These are phyloP conservation scores for Eucalyptus rudis DNA, from an alignment of 345 rosid genomes.

Conservation along the genomic window DNA sequence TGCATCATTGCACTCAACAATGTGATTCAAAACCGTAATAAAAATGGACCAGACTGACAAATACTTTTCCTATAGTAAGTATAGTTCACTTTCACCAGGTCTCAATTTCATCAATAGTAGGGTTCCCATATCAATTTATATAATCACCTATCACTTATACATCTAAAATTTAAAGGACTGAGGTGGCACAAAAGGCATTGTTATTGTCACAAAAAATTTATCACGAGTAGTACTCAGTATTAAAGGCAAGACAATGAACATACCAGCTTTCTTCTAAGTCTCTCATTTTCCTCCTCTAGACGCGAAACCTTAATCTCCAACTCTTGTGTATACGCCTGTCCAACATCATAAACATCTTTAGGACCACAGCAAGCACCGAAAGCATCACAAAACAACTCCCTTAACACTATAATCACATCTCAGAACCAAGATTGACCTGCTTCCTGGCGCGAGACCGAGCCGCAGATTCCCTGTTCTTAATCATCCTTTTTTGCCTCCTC, in stretches of 20 bases:
- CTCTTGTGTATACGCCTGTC: constrained; percentile 56
- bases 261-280: constrained; percentile 38
- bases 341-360: neutral
- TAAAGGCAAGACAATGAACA: neutral
- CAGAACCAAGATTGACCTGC: constrained; percentile 15
- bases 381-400: neutral
- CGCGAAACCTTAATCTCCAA: constrained; percentile 43
- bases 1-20: neutral
- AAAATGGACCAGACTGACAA: neutral
- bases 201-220: neutral
- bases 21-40: neutral
- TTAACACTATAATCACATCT: neutral
- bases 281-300: constrained; percentile 51
- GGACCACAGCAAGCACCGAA: neutral
- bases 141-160: neutral
- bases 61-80: neutral
- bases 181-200: neutral
- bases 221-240: neutral
- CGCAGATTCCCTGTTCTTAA: constrained; percentile 61
- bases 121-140: neutral
- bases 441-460: constrained; percentile 59
- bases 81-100: neutral
- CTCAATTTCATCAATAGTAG: neutral
- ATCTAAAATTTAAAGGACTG: neutral
- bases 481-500: constrained; percentile 56